Evolutionary conservation across 108 stramenopile species (phyloP), one percentile per base, ranked within the genome.

Genomic region (Fragilaria crotonensis): DNA sequence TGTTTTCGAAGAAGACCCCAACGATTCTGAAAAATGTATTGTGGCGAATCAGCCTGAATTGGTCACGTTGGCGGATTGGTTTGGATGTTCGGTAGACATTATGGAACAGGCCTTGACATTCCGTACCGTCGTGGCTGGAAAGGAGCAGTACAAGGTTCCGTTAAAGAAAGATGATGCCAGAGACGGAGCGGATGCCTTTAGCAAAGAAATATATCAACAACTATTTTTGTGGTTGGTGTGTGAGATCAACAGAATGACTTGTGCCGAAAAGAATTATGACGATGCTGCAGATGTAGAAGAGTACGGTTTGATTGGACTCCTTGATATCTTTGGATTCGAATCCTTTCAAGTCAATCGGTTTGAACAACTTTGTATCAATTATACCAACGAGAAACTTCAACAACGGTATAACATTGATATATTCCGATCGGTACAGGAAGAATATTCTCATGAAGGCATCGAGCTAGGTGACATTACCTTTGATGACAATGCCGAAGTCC

Each of bases 321-420:
- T 99, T 29, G 98, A 99, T 72, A 98, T 99, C 66, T 99, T 97
- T 72, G 98, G 97, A n/a, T 99, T 98, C 58, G 98, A 99, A 68
- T 92, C 91, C 22, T 96, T 96, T 63, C 68, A 81, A 55, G 62
- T 84, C 33, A 96, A 96, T 53, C 28, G 44, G 30, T 47, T 54
- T 14, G 29, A 49, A 26, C 59, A 95, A 54, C 72, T 96, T 5
- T 92, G 88, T 50, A 96, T 96, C 77, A 96, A 96, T 57, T 96
- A 94, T 65, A 82, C 89, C 45, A 96, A 96, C 48, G 95, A 96
- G 63, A 93, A 86, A 54, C 68, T 96, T 33, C 91, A 96, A 64
- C 89, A 90, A 66, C 85, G 92, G 60, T 96, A 91, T 67, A 96
- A 85, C 49, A 76, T 79, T 45, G 84, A 93, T 72, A 87, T 94